Base-by-base conservation (phyloP, 2,329 filamentous ascomycete genomes). In the Stachybotrys chlorohalonatus region DNA sequence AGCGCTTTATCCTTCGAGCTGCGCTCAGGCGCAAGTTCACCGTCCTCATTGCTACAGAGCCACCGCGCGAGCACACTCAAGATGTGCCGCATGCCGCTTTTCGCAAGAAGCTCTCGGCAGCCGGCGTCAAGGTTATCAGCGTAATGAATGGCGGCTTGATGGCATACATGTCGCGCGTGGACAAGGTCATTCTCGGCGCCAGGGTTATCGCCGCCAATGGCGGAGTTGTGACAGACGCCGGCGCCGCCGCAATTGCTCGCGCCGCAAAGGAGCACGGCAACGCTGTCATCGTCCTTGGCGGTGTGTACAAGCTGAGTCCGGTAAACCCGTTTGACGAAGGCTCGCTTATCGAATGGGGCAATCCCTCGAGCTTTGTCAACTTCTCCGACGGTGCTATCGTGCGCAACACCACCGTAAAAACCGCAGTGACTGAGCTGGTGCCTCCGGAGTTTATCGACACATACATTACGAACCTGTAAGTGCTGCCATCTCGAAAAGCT, bases 121-220 rank as follows among this genome's bases (percentile, higher is more conserved):
- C 86, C 42, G 92, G 92, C 31, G 88, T 95, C 54, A 87, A 84
- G 1, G 87, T 95, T 47, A 88, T 96, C 62, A 81, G 89, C 57
- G 85, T 97, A 54, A 85, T 90, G 48, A 92, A 95, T 70, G 87
- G 85, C 7, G 89, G 90, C 9, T 81, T 95, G 53, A 95, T 92
- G 74, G 91, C 92, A 1, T 89, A 97, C 64, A 97, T 99, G 89
- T 89, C 92, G 8, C 85, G 88, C 57, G 90, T 96, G 63, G 95
- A 93, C 77, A 96, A 96, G 74, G 93, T 99, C 57, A 89, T 99
- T 51, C 78, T 99, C 7, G 87, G 89, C 11, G 93, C 93, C 6
- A 87, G 92, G 65, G 87, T 89, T 4, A 89, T 99, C 31, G 84
- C 95, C 49, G 89, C 90, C 52, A 94, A 95, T 64, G 94, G 94